phyloP scores from a whole-genome alignment of 495 filamentous ascomycete genomes.

The Penicillium manginii region DNA sequence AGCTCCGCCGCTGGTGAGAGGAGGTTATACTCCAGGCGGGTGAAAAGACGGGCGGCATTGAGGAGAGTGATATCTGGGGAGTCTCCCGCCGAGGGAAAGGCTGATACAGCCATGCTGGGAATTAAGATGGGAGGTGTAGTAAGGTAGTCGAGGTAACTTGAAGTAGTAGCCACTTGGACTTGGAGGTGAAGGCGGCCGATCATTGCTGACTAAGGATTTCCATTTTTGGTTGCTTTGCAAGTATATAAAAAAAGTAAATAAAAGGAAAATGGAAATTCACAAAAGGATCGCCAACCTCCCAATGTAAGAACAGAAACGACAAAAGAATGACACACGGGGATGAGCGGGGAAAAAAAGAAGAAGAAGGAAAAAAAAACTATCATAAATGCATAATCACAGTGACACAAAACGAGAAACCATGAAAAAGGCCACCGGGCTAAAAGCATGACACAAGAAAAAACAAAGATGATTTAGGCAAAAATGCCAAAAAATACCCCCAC shows the following conservation, averaged over 20 bases:
- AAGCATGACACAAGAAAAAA: constrained; percentile 5
- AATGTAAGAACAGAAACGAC: not conserved
- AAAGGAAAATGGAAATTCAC: constrained; percentile 8
- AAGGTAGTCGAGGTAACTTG: not conserved
- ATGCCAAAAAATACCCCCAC: not conserved
- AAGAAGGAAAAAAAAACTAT: constrained; percentile 7
- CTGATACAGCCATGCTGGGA: constrained; percentile 36
- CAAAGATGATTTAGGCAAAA: constrained; percentile 1
- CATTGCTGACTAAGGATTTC: too few relatives aligned
- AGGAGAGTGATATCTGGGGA: constrained; percentile 50
- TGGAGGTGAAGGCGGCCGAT: constrained; percentile 1
- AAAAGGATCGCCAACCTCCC: not conserved
- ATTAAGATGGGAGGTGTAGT: not conserved
- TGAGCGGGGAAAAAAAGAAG: not conserved
- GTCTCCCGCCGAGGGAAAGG: constrained; percentile 29
- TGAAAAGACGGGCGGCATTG: constrained; percentile 73
- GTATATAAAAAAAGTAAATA: too few relatives aligned
- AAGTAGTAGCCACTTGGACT: not conserved
- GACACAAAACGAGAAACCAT: constrained; percentile 9
- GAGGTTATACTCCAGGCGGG: constrained; percentile 72
- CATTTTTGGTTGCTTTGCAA: too few relatives aligned
- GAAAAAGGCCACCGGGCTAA: constrained; percentile 4
- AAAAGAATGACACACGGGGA: not conserved
- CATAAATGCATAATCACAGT: constrained; percentile 1
- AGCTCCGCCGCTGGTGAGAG: constrained; percentile 66